Evolutionary conservation across 352 stramenopile genomes (phyloP).

Genomic region (Phytophthora ramorum): DNA sequence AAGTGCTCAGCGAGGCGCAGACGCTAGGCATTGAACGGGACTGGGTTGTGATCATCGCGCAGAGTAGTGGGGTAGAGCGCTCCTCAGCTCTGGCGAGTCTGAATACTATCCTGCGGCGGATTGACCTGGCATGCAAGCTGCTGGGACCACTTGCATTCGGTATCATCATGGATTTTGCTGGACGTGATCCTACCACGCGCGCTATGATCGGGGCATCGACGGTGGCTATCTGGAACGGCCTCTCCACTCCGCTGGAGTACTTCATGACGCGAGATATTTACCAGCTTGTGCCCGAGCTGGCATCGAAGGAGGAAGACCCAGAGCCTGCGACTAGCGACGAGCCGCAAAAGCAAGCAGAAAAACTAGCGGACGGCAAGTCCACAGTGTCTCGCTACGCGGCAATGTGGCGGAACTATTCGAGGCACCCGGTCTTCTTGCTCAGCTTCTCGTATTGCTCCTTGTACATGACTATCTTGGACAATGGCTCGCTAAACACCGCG

Average conservation of each 20-base stretch:
- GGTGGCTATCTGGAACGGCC: conserved; percentile 82
- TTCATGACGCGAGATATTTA: conserved; percentile 78
- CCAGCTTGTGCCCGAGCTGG: conserved; percentile 57
- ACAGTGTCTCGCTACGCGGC: conserved; percentile 30
- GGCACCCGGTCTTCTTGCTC: conserved; percentile 60
- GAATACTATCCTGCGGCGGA: conserved; percentile 82
- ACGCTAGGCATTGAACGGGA: conserved; percentile 86
- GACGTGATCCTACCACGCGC: conserved; percentile 60
- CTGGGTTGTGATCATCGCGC: conserved; percentile 85
- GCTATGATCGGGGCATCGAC: conserved; percentile 67
- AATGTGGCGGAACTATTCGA: conserved; percentile 51
- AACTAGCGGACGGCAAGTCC: conserved; percentile 7
- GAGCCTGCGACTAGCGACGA: conserved; percentile 23
- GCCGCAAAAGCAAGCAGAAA: not conserved
- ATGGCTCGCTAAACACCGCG: conserved; percentile 60
- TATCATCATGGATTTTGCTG: conserved; percentile 84
- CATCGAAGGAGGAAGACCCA: conserved; percentile 32
- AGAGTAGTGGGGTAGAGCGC: conserved; percentile 35
- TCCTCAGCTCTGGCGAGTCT: conserved; percentile 54
- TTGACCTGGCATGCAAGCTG: conserved; percentile 84
- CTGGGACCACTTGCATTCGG: conserved; percentile 75
- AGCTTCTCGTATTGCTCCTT: conserved; percentile 61
- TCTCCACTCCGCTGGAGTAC: conserved; percentile 83
- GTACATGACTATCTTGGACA: conserved; percentile 69
- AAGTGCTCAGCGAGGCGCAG: conserved; percentile 83